Evolutionary conservation across 2,329 filamentous ascomycete genomes (phyloP).

Genomic region (Cladosporium sp.): DNA sequence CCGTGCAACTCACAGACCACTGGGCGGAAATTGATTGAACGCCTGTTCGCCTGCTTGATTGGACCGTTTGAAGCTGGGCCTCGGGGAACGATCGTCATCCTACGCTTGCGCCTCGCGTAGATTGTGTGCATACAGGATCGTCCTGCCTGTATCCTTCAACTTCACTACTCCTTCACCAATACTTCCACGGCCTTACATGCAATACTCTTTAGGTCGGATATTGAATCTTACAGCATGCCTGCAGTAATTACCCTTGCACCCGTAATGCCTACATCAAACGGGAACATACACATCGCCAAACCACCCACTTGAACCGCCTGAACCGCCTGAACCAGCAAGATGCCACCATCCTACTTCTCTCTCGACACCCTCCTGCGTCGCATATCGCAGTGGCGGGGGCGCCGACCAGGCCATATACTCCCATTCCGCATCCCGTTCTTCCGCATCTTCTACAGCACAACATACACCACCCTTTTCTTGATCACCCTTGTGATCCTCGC

Average conservation of each 20-base stretch:
- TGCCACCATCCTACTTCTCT: constrained; percentile 11
- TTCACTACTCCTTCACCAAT: not conserved
- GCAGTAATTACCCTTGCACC: not conserved
- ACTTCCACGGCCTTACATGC: not conserved
- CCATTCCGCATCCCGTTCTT: constrained; percentile 57
- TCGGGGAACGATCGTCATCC: not conserved
- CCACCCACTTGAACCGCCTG: not conserved
- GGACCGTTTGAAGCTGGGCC: not conserved
- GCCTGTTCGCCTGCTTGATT: not conserved
- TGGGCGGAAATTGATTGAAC: not conserved
- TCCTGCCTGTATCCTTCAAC: not conserved
- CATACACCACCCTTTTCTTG: constrained; percentile 73
- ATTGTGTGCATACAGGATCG: not conserved
- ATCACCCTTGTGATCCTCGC: constrained; percentile 70
- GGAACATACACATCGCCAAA: not conserved
- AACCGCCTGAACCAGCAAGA: not conserved
- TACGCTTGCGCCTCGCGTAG: constrained; percentile 5
- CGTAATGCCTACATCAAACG: not conserved
- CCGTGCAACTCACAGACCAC: too few relatives aligned
- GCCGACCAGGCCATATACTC: constrained; percentile 20
- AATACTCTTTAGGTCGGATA: not conserved
- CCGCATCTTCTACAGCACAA: constrained; percentile 73
- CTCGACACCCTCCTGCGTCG: constrained; percentile 4
- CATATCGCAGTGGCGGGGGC: constrained; percentile 1
- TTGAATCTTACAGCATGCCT: constrained; percentile 1